Evolutionary conservation across 2,329 filamentous ascomycete species (phyloP), one percentile per base, ranked within the genome.

Genomic region (Aspergillus niger): DNA sequence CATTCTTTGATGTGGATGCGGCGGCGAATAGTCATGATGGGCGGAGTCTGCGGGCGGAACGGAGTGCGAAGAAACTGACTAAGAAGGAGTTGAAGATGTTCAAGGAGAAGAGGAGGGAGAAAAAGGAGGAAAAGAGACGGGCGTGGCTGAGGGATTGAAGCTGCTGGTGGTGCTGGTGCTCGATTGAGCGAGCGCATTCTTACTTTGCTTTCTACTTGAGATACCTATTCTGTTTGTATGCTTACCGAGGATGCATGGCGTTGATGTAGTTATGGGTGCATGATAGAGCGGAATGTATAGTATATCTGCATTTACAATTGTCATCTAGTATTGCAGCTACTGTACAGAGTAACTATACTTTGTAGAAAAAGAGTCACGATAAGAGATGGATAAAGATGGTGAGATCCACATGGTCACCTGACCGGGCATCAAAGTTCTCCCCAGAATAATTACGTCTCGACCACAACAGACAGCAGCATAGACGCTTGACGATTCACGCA

Each of bases 1-100:
- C 92, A 43, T 98, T 89, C 78, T 99, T 98, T 75, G 94, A 99
- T 73, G 93, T 97, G 47, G 93, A 98, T 75, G 91, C 92, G 4
- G 93, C 92, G 3, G 94, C 93, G 4, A 97, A 96, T 72, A 86
- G 86, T 60, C 93, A 99, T 72, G 89, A 97, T 69, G 95, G 95
- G 2, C 86, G 89, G 60, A 97, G 93, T 72, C 81, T 99, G 60
- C 96, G 94, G 78, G 95, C 92, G 2, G 95, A 99, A 81, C 85
- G 95, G 58, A 88, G 90, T 60, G 87, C 88, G 57, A 93, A 95
- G 84, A 92, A 91, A 77, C 83, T 94, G 24, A 89, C 81, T 59
- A 96, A 94, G 82, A 83, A 90, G 63, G 92, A 99, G 79, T 80
- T 99, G 65, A 94, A 96, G 80, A 87, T 89, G 59, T 97, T 94